A percentile compares a stretch with the other conserved stretches of the same genome.
Conservation (phyloP, 2,329 filamentous ascomycete genomes). For the Diaporthe sp. region DNA sequence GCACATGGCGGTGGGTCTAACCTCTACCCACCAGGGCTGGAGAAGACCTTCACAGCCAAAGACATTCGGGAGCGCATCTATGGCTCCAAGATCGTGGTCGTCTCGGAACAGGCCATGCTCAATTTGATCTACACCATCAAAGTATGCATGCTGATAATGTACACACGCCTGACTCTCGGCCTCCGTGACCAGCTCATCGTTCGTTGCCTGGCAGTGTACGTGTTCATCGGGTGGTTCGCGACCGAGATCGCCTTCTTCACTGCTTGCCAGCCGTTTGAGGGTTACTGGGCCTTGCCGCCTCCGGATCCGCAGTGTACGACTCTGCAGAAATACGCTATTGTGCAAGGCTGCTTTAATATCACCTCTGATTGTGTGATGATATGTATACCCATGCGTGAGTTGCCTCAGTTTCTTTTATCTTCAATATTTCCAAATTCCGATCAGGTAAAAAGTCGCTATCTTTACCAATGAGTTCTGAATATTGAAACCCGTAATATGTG, state of each 20-base stretch:
- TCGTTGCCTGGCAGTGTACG: constrained; percentile 55
- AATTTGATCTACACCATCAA: constrained; percentile 48
- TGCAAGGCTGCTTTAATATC: constrained; percentile 63
- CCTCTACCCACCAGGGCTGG: constrained; percentile 54
- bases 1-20: constrained; percentile 57
- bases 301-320: constrained; percentile 61
- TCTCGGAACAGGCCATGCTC: constrained; percentile 58
- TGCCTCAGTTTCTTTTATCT: background rate
- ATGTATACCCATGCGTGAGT: constrained; percentile 56
- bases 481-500: background rate
- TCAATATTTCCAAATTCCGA: too few species aligned
- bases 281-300: constrained; percentile 63
- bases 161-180: constrained; percentile 55
- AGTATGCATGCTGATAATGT: constrained; percentile 46
- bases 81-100: constrained; percentile 58
- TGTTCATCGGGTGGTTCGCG: constrained; percentile 56
- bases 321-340: constrained; percentile 59
- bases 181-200: constrained; percentile 52
- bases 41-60: constrained; percentile 50
- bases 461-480: too few species aligned
- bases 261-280: constrained; percentile 59
- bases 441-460: rapidly evolving
- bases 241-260: constrained; percentile 61
- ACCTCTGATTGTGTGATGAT: constrained; percentile 63
- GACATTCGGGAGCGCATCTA: constrained; percentile 58